phyloP scores from a whole-genome alignment of 2,329 filamentous ascomycete genomes.

The Colletotrichum liriopes region DNA sequence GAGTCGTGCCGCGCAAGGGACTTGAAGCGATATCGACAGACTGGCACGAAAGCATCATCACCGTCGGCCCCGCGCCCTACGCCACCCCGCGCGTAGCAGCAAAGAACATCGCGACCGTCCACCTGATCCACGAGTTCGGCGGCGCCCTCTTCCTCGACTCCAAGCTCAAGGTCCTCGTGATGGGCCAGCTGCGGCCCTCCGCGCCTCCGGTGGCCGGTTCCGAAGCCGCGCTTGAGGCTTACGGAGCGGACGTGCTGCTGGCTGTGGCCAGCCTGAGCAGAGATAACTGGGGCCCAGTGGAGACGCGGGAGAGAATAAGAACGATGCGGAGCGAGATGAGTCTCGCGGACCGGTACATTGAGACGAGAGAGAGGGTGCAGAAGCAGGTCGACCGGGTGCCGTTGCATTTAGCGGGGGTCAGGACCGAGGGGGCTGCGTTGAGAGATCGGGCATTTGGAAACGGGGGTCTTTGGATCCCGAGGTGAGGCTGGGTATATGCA shows the following conservation, averaged over 20 bases:
- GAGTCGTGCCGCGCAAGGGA: slow-evolving; percentile 56
- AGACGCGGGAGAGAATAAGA: slow-evolving; percentile 56
- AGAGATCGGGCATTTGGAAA: slow-evolving; percentile 66
- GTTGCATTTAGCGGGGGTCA: slow-evolving; percentile 71
- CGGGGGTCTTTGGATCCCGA: slow-evolving; percentile 65
- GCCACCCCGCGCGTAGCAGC: slow-evolving; percentile 62
- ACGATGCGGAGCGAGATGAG: slow-evolving; percentile 59
- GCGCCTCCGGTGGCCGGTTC: slow-evolving; percentile 37
- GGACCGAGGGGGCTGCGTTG: slow-evolving; percentile 63
- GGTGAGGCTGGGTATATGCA: slow-evolving; percentile 45
- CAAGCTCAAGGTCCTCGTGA: slow-evolving; percentile 68
- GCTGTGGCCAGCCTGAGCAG: slow-evolving; percentile 64
- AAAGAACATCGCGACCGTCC: slow-evolving; percentile 66
- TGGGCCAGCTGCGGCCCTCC: slow-evolving; percentile 70
- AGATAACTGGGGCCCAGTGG: slow-evolving; percentile 61
- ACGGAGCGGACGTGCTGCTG: slow-evolving; percentile 59
- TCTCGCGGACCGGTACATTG: slow-evolving; percentile 62
- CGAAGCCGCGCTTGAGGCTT: slow-evolving; percentile 49
- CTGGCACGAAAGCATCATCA: slow-evolving; percentile 75
- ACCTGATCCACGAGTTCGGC: slow-evolving; percentile 69
- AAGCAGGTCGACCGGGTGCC: slow-evolving; percentile 71
- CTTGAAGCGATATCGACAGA: slow-evolving; percentile 54
- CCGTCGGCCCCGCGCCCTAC: slow-evolving; percentile 66
- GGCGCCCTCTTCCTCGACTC: slow-evolving; percentile 57
- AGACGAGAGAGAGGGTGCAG: slow-evolving; percentile 66